Conservation (phyloP, 176 grass and related monocot species). For the Elymus sibiricus region DNA sequence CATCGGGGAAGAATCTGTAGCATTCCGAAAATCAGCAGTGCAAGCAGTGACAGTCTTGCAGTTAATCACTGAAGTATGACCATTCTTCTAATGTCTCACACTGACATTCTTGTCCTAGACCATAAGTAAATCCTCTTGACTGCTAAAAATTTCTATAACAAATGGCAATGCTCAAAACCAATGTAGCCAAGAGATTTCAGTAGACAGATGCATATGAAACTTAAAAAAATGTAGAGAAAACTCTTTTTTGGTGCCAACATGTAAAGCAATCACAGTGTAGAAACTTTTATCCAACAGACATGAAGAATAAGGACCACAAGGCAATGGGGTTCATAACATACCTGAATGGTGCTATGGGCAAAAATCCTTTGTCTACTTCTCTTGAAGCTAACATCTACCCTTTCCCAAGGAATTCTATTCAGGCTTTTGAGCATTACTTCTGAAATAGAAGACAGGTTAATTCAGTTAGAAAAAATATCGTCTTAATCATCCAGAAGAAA, state of each 20-base stretch:
- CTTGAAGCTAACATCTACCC: slow-evolving; percentile 88
- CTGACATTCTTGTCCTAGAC: background rate
- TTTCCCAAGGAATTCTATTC: slow-evolving; percentile 91
- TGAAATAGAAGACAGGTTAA: slow-evolving; percentile 26
- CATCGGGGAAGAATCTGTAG: background rate
- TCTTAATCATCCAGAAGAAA: background rate
- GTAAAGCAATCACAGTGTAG: background rate
- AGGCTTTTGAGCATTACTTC: slow-evolving; percentile 79
- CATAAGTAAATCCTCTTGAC: background rate
- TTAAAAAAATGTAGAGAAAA: background rate
- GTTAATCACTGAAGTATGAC: background rate
- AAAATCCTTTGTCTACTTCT: slow-evolving; percentile 80
- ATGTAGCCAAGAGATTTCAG: background rate
- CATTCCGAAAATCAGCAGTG: background rate
- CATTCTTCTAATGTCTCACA: background rate
- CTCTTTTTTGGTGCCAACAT: background rate
- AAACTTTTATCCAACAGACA: background rate
- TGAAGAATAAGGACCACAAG: background rate
- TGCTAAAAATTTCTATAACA: background rate
- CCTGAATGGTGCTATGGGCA: slow-evolving; percentile 95
- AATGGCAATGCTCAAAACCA: background rate
- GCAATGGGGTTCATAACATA: slow-evolving; percentile 15
- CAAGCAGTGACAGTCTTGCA: slow-evolving; percentile 14
- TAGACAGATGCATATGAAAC: background rate
- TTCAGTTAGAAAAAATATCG: slow-evolving; percentile 6